A percentile compares a stretch with the other conserved stretches of the same genome.
phyloP scores from a whole-genome alignment of 208 protist genomes.

The Trypanosoma vivax region DNA sequence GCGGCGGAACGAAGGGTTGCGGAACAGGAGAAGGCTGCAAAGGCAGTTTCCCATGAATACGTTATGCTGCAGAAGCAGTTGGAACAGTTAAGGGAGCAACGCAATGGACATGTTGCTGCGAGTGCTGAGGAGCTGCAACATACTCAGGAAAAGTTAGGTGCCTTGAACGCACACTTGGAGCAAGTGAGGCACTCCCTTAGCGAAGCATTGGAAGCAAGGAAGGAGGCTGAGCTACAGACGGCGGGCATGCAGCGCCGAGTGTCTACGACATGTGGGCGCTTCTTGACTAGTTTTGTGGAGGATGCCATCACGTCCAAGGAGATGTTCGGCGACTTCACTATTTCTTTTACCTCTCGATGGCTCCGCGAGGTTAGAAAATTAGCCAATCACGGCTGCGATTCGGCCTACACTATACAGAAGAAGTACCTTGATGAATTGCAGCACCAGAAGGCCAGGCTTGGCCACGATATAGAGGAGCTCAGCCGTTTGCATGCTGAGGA shows the following conservation, averaged over 20 bases:
- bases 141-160: background rate
- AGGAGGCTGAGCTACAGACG: background rate
- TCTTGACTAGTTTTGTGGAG: constrained; percentile 6
- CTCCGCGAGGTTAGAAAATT: background rate
- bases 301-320: constrained; percentile 18
- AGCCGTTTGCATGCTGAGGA: constrained; percentile 7
- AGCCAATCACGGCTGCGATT: constrained; percentile 1
- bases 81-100: background rate
- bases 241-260: constrained; percentile 5
- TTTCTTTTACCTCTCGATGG: background rate
- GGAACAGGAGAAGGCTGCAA: background rate
- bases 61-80: constrained; percentile 1
- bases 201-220: constrained; percentile 1
- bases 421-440: background rate
- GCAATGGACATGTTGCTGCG: background rate
- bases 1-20: constrained; percentile 12
- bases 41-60: background rate
- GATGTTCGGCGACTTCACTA: constrained; percentile 16
- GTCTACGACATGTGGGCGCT: background rate
- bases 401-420: background rate
- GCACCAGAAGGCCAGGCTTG: constrained; percentile 7
- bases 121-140: constrained; percentile 2
- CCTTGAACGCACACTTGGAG: background rate
- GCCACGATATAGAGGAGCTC: constrained; percentile 12
- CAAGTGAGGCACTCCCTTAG: background rate